Conservation (phyloP, 2,329 filamentous ascomycete species). For the Lachnellula hyalina region DNA sequence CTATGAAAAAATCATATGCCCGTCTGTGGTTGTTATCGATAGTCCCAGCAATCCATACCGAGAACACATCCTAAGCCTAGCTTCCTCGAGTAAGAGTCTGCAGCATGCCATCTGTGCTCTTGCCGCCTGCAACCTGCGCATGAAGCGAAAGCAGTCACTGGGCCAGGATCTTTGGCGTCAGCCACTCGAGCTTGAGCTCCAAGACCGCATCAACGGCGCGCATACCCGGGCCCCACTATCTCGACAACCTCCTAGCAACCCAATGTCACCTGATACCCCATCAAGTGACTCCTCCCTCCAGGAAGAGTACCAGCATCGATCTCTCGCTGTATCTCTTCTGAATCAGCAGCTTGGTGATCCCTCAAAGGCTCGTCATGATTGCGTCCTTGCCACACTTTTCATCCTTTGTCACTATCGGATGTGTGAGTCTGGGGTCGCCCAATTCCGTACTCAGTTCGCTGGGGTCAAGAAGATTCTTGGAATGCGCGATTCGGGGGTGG, state of each 20-base stretch:
- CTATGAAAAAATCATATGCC: constrained; percentile 88
- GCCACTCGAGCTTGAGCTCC: constrained; percentile 30
- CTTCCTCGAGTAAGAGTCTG: constrained; percentile 72
- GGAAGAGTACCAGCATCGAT: constrained; percentile 78
- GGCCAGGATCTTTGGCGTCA: constrained; percentile 48
- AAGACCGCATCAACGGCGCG: constrained; percentile 26
- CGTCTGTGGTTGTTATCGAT: constrained; percentile 87
- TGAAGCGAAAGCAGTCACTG: constrained; percentile 65
- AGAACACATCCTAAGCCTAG: constrained; percentile 73
- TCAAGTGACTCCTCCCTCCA: constrained; percentile 54
- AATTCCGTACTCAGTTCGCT: constrained; percentile 89
- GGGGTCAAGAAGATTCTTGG: constrained; percentile 86
- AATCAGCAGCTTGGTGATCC: constrained; percentile 80
- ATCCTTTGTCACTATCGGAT: constrained; percentile 89
- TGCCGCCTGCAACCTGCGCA: constrained; percentile 82
- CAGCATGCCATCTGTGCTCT: constrained; percentile 89
- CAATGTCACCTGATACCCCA: constrained; percentile 37
- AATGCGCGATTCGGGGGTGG: constrained; percentile 60
- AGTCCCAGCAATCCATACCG: constrained; percentile 80
- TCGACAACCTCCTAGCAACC: constrained; percentile 22
- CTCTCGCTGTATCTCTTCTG: constrained; percentile 71
- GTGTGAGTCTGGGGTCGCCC: constrained; percentile 86
- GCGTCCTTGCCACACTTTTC: constrained; percentile 79
- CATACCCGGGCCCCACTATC: constrained; percentile 15
- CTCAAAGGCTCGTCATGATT: constrained; percentile 71